Conservation (phyloP, 257 asterid genomes). For the Nicotiana otophora region DNA sequence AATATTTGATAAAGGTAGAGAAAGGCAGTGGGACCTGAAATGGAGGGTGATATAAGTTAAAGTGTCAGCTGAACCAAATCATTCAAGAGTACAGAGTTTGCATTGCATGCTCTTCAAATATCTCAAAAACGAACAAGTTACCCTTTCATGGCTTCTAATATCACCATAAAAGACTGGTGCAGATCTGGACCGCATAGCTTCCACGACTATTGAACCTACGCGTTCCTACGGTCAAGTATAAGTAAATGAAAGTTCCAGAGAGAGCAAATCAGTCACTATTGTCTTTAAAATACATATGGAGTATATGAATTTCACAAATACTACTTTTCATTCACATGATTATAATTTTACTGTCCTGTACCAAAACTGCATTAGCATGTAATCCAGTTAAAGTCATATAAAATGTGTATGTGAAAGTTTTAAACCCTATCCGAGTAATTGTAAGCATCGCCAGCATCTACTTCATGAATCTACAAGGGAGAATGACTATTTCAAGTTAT, state of each 20-base stretch:
- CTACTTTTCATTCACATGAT: not conserved
- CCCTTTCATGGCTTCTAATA: slow-evolving; percentile 95
- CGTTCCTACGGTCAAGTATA: slow-evolving; percentile 41
- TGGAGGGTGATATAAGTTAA: not conserved
- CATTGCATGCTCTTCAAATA: not conserved
- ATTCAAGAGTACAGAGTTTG: not conserved
- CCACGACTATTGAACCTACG: slow-evolving; percentile 60
- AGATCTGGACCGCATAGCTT: slow-evolving; percentile 83
- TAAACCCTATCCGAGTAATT: not conserved
- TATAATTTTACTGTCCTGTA: not conserved
- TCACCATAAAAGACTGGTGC: slow-evolving; percentile 89
- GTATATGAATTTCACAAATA: not conserved
- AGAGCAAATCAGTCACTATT: not conserved
- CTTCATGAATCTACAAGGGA: not conserved
- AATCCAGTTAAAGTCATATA: not conserved
- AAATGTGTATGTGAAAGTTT: not conserved
- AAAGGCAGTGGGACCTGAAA: slow-evolving; percentile 70
- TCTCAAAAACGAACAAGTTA: slow-evolving; percentile 18
- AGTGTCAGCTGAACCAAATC: slow-evolving; percentile 1
- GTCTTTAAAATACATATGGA: not conserved
- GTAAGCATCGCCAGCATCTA: not conserved
- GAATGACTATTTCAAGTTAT: not conserved
- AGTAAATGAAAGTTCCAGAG: slow-evolving; percentile 10
- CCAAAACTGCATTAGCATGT: not conserved
- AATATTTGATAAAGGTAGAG: slow-evolving; percentile 68